phyloP scores from a whole-genome alignment of 345 rosid species.

The Durio zibethinus region DNA sequence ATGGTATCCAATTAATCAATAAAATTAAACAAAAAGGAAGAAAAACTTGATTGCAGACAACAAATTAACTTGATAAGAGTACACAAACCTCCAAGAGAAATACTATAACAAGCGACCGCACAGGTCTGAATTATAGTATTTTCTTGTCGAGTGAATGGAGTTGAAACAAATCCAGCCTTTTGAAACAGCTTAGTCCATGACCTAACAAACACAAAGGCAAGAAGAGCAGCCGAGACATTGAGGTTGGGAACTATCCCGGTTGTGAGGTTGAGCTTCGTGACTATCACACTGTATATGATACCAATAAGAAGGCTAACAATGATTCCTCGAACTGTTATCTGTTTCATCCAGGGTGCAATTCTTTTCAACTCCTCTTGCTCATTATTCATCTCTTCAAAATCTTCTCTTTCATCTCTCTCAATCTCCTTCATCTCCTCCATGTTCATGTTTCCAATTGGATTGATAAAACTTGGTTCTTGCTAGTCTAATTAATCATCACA shows the following conservation, averaged over 20 bases:
- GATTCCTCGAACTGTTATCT: slow-evolving; percentile 74
- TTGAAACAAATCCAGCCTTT: slow-evolving; percentile 58
- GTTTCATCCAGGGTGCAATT: slow-evolving; percentile 72
- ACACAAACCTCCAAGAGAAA: slow-evolving; percentile 71
- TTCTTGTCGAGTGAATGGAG: slow-evolving; percentile 89
- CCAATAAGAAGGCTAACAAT: slow-evolving; percentile 72
- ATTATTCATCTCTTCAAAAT: slow-evolving; percentile 32
- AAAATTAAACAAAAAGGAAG: neutral
- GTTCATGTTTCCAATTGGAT: neutral
- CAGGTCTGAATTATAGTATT: slow-evolving; percentile 90
- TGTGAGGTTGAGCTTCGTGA: slow-evolving; percentile 81
- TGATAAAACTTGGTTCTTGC: slow-evolving; percentile 8
- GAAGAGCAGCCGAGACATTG: slow-evolving; percentile 91
- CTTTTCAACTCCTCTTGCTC: slow-evolving; percentile 45
- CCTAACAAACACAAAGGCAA: slow-evolving; percentile 67
- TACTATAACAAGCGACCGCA: slow-evolving; percentile 91
- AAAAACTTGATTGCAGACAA: neutral
- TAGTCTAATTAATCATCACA: neutral
- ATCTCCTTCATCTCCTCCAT: slow-evolving; percentile 33
- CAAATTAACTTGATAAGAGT: neutral
- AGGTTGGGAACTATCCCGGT: slow-evolving; percentile 95
- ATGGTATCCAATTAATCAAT: neutral
- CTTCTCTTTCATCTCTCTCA: slow-evolving; percentile 31
- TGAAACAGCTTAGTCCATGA: slow-evolving; percentile 81
- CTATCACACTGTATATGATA: slow-evolving; percentile 76